phyloP scores from a whole-genome alignment of 2,329 filamentous ascomycete genomes.

The Neofusicoccum ribis region DNA sequence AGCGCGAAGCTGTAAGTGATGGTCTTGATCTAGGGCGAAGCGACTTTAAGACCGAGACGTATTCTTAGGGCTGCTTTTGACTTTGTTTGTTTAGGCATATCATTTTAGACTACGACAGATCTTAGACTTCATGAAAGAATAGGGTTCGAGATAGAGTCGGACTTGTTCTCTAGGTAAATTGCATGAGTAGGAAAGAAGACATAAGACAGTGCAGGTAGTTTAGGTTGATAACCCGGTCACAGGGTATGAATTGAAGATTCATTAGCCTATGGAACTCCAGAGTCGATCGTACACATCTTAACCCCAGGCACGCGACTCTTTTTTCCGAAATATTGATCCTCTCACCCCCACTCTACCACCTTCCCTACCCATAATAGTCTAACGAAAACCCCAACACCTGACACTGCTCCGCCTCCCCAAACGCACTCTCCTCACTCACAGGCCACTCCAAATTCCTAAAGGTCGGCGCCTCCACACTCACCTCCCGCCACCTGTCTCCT shows the following conservation, averaged over 20 bases:
- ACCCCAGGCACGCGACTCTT: too few species aligned
- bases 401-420: conserved; percentile 31
- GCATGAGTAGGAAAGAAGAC: too few species aligned
- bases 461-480: conserved; percentile 19
- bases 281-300: too few species aligned
- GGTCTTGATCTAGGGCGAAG: neutral
- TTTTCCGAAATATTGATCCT: neutral
- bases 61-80: neutral
- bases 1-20: conserved; percentile 20
- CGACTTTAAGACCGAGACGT: neutral
- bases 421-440: conserved; percentile 23
- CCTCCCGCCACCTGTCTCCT: conserved; percentile 24
- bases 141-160: too few species aligned
- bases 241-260: too few species aligned
- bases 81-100: neutral
- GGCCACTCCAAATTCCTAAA: conserved; percentile 31
- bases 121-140: neutral
- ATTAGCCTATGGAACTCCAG: too few species aligned
- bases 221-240: too few species aligned
- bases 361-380: conserved; percentile 25
- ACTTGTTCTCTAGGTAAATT: too few species aligned
- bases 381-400: conserved; percentile 27
- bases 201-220: too few species aligned
- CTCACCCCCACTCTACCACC: neutral
- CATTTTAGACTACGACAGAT: neutral